These are phyloP conservation scores for Boletales sp. DNA, from an alignment of 768 basidiomycete species.

Conservation along the genomic window DNA sequence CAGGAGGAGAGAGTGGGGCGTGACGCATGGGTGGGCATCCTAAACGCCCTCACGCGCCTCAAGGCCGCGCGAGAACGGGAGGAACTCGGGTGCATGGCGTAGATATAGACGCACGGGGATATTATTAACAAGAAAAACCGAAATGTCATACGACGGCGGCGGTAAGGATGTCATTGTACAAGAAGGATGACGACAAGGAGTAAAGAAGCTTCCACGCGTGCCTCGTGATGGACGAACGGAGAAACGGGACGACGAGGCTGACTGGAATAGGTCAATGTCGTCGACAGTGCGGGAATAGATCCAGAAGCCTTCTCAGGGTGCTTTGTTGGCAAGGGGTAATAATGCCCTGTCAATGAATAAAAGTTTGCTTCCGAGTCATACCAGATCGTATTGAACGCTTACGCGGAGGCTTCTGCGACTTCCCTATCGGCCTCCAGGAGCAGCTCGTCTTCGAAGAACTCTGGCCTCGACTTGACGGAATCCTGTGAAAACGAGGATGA, in stretches of 20 bases:
- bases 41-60: slow-evolving; percentile 62
- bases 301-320: slow-evolving; percentile 20
- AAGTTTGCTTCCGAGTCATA: slow-evolving; percentile 1
- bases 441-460: slow-evolving; percentile 34
- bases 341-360: slow-evolving; percentile 19
- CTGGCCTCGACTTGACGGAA: slow-evolving; percentile 24
- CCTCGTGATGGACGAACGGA: slow-evolving; percentile 17
- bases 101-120: slow-evolving; percentile 21
- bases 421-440: slow-evolving; percentile 57
- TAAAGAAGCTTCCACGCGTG: slow-evolving; percentile 16
- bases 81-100: slow-evolving; percentile 3
- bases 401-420: slow-evolving; percentile 50
- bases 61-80: slow-evolving; percentile 43
- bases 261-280: neutral
- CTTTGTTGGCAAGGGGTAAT: slow-evolving; percentile 4
- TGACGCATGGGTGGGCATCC: slow-evolving; percentile 75
- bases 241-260: neutral
- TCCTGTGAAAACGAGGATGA: slow-evolving; percentile 17
- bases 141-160: slow-evolving; percentile 1
- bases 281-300: slow-evolving; percentile 17
- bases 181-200: neutral
- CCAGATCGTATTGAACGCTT: slow-evolving; percentile 17
- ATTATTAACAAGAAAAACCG: neutral
- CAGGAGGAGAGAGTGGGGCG: slow-evolving; percentile 76
- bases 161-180: slow-evolving; percentile 10